Evolutionary conservation across 2,329 filamentous ascomycete species (phyloP).

Genomic region (Colletotrichum zoysiae): DNA sequence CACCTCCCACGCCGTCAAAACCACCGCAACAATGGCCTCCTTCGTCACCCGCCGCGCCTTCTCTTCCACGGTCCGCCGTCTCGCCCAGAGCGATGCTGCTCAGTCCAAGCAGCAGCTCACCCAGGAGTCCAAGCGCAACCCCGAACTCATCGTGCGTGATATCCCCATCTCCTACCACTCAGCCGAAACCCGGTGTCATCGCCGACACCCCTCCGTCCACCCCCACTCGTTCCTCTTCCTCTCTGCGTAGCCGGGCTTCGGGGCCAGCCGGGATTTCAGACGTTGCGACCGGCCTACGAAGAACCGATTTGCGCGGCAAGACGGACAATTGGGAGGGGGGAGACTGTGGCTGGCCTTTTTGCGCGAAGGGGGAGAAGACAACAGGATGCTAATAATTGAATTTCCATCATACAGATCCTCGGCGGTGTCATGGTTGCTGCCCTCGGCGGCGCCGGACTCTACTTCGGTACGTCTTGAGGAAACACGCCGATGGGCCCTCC

Average conservation of each 20-base stretch:
- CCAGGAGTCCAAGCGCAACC: slow-evolving; percentile 69
- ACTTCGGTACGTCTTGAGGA: slow-evolving; percentile 73
- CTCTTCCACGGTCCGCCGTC: slow-evolving; percentile 65
- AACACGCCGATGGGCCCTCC: background rate
- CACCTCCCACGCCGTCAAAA: slow-evolving; percentile 21
- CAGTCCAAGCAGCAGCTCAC: slow-evolving; percentile 63
- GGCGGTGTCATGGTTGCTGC: slow-evolving; percentile 91
- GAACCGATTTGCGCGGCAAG: background rate
- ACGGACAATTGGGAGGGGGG: background rate
- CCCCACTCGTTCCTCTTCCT: slow-evolving; percentile 21
- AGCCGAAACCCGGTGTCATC: slow-evolving; percentile 12
- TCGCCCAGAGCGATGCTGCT: slow-evolving; percentile 53
- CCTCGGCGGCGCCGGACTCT: slow-evolving; percentile 90
- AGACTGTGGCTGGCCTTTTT: background rate
- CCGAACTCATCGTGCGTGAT: slow-evolving; percentile 58
- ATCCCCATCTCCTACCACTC: slow-evolving; percentile 43
- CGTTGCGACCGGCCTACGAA: background rate
- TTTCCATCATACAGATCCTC: slow-evolving; percentile 74
- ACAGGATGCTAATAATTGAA: slow-evolving; percentile 37
- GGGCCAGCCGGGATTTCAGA: background rate
- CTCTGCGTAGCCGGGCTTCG: slow-evolving; percentile 4
- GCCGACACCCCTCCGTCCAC: slow-evolving; percentile 39
- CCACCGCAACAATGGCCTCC: slow-evolving; percentile 65
- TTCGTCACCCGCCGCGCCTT: slow-evolving; percentile 68
- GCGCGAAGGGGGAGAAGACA: background rate